Evolutionary conservation across 2,329 filamentous ascomycete species (phyloP), one percentile per base, ranked within the genome.

Genomic region (Fusarium nisikadoi): DNA sequence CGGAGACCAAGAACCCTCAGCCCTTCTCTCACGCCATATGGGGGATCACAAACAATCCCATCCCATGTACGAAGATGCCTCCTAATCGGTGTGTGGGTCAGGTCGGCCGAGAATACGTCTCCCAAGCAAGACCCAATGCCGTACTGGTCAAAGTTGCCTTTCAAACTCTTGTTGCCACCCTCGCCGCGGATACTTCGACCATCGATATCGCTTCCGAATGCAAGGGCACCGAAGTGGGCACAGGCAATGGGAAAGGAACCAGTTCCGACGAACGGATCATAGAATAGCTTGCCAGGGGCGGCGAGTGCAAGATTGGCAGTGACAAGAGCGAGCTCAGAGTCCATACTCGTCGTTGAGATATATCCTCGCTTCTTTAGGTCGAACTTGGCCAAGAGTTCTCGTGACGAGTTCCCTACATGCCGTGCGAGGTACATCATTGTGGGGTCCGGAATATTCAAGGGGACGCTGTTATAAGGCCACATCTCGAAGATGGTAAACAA

Each of bases 341-440:
- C 96, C 96, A 99, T 98, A 49, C 93, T 96, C 0, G 96, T 99
- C 1, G 95, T 98, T 74, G 93, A 94, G 76, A 99, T 98, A 79
- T 99, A 99, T 42, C 88, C 88, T 33, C 96, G 87, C 82, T 97
- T 97, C 86, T 99, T 99, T 27, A 99, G 86, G 80, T 97, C 94
- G 77, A 95, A 97, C 29, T 88, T 92, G 39, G 88, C 84, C 36
- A 93, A 86, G 9, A 91, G 85, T 58, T 93, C 89, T 47, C 95
- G 88, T 6, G 88, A 88, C 5, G 93, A 91, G 17, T 84, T 83
- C 4, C 86, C 91, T 29, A 98, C 80, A 62, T 89, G 89, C 13
- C 94, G 90, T 16, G 93, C 94, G 31, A 98, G 87, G 78, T 92
- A 92, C 29, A 94, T 83, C 20, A 61, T 73, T 39, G 89, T 85